phyloP scores from a whole-genome alignment of 1,139 yeast species.

The Hansenula anomala region DNA sequence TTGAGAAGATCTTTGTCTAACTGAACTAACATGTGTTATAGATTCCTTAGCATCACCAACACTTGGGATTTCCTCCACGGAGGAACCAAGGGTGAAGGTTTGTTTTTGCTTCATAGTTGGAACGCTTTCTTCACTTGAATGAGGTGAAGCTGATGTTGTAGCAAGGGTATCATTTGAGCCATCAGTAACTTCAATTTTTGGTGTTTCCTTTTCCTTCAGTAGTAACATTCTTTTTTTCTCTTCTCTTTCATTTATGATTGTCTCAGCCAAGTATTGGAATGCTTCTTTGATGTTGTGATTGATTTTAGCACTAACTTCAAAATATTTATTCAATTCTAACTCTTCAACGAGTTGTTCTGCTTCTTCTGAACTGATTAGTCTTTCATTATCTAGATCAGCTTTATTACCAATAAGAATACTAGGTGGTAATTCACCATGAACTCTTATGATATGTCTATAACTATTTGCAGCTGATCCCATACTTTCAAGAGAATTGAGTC shows the following conservation, averaged over 20 bases:
- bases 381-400: conserved; percentile 44
- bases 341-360: conserved; percentile 55
- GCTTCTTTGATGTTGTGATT: conserved; percentile 55
- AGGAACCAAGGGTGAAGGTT: neutral
- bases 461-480: conserved; percentile 9
- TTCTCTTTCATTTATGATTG: neutral
- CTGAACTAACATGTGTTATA: neutral
- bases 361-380: conserved; percentile 57
- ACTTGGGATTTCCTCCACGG: too few species aligned
- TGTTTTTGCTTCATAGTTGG: neutral
- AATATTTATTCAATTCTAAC: conserved; percentile 39
- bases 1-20: neutral
- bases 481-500: conserved; percentile 10
- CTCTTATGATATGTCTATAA: conserved; percentile 16
- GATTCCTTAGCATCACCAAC: too few species aligned
- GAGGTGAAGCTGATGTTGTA: neutral
- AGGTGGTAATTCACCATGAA: conserved; percentile 50
- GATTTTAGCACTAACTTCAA: conserved; percentile 68
- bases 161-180: neutral
- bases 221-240: neutral
- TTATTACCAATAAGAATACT: conserved; percentile 76
- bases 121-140: neutral
- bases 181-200: neutral
- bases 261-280: conserved; percentile 28
- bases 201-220: neutral